Evolutionary conservation across 257 asterid genomes (phyloP), one percentile per base, ranked within the genome.

Genomic region (Sherardia arvensis): DNA sequence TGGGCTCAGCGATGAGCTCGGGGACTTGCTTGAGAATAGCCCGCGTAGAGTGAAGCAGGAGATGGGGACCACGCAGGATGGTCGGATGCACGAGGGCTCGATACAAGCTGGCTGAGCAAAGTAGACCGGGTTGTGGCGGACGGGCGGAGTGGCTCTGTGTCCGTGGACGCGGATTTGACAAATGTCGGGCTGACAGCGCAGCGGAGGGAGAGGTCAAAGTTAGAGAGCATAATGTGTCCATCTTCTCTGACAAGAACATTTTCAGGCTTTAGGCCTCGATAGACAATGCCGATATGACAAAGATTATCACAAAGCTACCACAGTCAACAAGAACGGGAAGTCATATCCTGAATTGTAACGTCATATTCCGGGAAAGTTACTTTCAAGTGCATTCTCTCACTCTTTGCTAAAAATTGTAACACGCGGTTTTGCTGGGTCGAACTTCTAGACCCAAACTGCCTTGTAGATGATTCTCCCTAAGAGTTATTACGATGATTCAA

Each of bases 261-360:
- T 78, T 88, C 96, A 2, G 96, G 96, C 81, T 88, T 88, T 51
- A 88, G 85, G 69, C 85, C 96, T 45, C 96, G 94, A 51, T 88
- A 88, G 7, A 88, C 88, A 7, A 88, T 83, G 71, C 96, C 96
- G 40, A 84, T n/a, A n/a, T n/a, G n/a, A n/a, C n/a, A n/a, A n/a
- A n/a, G n/a, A n/a, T n/a, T n/a, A n/a, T n/a, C n/a, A n/a, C n/a
- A n/a, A n/a, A n/a, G n/a, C n/a, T n/a, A n/a, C n/a, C n/a, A n/a
- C n/a, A n/a, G n/a, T n/a, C n/a, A n/a, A n/a, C n/a, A n/a, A n/a
- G n/a, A n/a, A n/a, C n/a, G n/a, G n/a, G n/a, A n/a, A n/a, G n/a
- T n/a, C n/a, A n/a, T n/a, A n/a, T n/a, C n/a, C n/a, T n/a, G n/a
- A n/a, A n/a, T n/a, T n/a, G n/a, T n/a, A n/a, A n/a, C n/a, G n/a